Base-by-base conservation (phyloP, 352 stramenopile genomes). In the Globisporangium spinosum region DNA sequence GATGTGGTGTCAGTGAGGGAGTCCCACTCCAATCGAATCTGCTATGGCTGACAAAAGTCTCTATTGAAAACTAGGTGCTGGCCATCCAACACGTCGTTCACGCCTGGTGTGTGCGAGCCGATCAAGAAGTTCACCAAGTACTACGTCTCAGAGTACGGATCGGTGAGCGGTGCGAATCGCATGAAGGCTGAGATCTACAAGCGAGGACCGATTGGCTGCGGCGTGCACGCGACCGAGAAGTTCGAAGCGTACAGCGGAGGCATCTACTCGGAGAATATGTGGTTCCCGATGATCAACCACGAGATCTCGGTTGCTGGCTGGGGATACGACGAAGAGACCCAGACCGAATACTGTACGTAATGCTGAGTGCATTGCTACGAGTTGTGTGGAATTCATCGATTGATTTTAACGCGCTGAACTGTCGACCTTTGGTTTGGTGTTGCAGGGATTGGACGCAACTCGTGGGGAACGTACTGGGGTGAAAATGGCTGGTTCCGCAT, bases 151-250 rank as follows among this genome's bases (percentile, higher is more conserved):
- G 93, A 98, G 65, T 97, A 97, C 66, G 92, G 91, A 58, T 82
- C 76, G 43, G 90, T 98, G 22, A 89, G 78, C 53, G 93, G 90
- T 58, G 88, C 75, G 53, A 75, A 95, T 66, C 83, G 76, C 40
- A 97, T 98, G 89, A 98, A 97, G 77, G 87, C 89, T 2, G 93
- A 98, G 80, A 93, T 98, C 56, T 97, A 85, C 77, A 93, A 95
- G 70, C 89, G 90, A 40, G 91, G 91, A 0, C 91, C 91, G 7
- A 96, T 98, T 62, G 90, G 90, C 20, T 98, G 91, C 61, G 87
- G 86, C 29, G 82, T 97, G 40, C 83, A 94, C 58, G 89, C 88
- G n/a, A 96, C 89, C 0, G 73, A 89, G 62, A 93, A 95, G 69
- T 97, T 97, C 35, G 79, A 87, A 27, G 73, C 78, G 32, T 97